These are phyloP conservation scores for Psophocarpus tetragonolobus DNA, from an alignment of 306 rosid species.

Conservation along the genomic window DNA sequence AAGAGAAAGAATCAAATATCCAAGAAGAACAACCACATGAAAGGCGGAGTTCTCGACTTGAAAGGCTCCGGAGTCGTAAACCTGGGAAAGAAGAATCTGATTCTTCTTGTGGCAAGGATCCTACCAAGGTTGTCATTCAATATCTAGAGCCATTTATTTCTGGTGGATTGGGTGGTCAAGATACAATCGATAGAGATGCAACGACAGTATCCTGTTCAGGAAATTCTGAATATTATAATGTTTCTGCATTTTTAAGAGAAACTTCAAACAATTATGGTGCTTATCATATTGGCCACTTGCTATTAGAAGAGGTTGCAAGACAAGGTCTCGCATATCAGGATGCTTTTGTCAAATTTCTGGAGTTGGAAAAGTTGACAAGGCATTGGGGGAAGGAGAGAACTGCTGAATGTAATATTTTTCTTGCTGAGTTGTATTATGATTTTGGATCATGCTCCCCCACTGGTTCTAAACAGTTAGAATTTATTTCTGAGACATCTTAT, in stretches of 20 bases:
- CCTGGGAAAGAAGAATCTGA: slow-evolving; percentile 91
- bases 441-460: slow-evolving; percentile 63
- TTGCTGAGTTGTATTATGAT: slow-evolving; percentile 85
- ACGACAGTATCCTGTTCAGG: slow-evolving; percentile 44
- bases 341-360: slow-evolving; percentile 74
- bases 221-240: slow-evolving; percentile 61
- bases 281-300: slow-evolving; percentile 81
- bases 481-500: slow-evolving; percentile 78
- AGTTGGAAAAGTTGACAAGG: slow-evolving; percentile 88
- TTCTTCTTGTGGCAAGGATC: slow-evolving; percentile 69
- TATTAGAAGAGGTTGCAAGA: slow-evolving; percentile 74
- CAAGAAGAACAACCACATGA: slow-evolving; percentile 89
- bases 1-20: slow-evolving; percentile 65
- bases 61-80: slow-evolving; percentile 93
- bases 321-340: slow-evolving; percentile 62
- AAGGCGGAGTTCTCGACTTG: slow-evolving; percentile 94
- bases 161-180: slow-evolving; percentile 48
- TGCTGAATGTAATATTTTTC: slow-evolving; percentile 77
- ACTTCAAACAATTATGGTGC: slow-evolving; percentile 79
- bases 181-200: slow-evolving; percentile 42
- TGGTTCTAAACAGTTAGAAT: slow-evolving; percentile 63
- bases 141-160: slow-evolving; percentile 78
- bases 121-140: slow-evolving; percentile 69
- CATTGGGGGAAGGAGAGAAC: slow-evolving; percentile 94
- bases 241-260: slow-evolving; percentile 65